Evolutionary conservation across 768 basidiomycete genomes (phyloP), one percentile per base, ranked within the genome.

Genomic region (Macrolepiota dolichaula): DNA sequence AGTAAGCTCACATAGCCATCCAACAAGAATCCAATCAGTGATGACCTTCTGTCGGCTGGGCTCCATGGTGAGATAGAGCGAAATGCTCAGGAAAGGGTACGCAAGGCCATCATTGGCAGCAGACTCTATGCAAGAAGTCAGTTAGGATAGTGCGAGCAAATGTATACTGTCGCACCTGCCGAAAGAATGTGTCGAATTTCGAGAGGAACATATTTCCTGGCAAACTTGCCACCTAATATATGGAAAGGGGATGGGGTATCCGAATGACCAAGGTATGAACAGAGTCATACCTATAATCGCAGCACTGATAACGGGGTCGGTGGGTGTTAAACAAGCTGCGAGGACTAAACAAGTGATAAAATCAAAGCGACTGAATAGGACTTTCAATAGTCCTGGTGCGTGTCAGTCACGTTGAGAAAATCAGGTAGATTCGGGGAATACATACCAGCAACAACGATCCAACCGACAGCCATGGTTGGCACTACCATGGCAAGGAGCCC

Each of bases 31-130:
- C 96, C 97, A 97, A 68, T 94, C 84, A 12, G 80, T 86, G 36
- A 97, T 75, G 4, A 94, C 93, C 11, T 79, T 79, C 0, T 78
- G 73, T 15, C 75, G 79, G 2, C 86, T 82, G 0, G 80, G 69
- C 64, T 96, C 92, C 3, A 94, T 65, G 9, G 87, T 88, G 50
- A 98, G 79, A 71, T 96, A 98, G 9, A 98, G 79, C 2, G 96
- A 85, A 55, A 98, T 80, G 27, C 85, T 83, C 58, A 98, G 78
- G 72, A 98, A 98, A 0, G 95, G 95, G 71, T 96, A 97, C 1
- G 96, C 94, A 13, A 98, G 81, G 1, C 97, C 97, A 66, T 98
- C 97, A 72, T 99, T 99, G 5, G 92, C 88, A 0, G 96, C 97
- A 4, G 91, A 92, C 73, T 98, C 96, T 61, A 3, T n/a, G n/a